phyloP scores from a whole-genome alignment of 2,329 filamentous ascomycete genomes.

The Daldinia eschscholtzii region DNA sequence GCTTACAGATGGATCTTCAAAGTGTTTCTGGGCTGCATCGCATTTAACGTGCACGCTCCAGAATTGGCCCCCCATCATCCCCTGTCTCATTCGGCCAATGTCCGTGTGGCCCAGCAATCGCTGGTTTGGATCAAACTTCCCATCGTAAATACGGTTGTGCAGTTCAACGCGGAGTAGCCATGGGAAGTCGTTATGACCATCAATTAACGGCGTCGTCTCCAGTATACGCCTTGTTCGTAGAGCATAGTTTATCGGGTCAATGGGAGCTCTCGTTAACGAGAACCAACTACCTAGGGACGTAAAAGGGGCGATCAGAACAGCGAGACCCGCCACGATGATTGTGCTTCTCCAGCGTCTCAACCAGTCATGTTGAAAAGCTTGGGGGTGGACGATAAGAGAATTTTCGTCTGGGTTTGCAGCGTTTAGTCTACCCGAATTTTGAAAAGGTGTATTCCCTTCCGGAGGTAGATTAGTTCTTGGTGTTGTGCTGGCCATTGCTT shows the following conservation, averaged over 20 bases:
- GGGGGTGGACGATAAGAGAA: neutral
- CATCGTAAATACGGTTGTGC: constrained; percentile 44
- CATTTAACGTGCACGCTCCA: constrained; percentile 46
- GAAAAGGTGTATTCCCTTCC: neutral
- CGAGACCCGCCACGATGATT: neutral
- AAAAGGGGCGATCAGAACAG: constrained; percentile 1
- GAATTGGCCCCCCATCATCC: constrained; percentile 42
- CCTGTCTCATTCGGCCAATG: constrained; percentile 38
- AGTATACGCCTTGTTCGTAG: constrained; percentile 39
- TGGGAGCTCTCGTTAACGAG: neutral
- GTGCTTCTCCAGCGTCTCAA: neutral
- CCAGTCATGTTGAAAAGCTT: neutral
- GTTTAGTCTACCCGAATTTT: neutral
- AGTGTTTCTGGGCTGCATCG: constrained; percentile 31
- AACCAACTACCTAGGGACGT: neutral
- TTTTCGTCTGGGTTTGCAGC: neutral
- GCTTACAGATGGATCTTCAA: constrained; percentile 1
- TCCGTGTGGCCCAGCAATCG: constrained; percentile 42
- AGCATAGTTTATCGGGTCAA: constrained; percentile 43
- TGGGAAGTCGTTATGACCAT: constrained; percentile 45
- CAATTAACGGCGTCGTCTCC: constrained; percentile 42
- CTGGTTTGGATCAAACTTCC: constrained; percentile 31
- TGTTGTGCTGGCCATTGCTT: neutral
- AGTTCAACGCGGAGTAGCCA: constrained; percentile 44
- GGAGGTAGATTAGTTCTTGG: neutral